Conservation (phyloP, 257 asterid species). For the Gentiana macrophylla region DNA sequence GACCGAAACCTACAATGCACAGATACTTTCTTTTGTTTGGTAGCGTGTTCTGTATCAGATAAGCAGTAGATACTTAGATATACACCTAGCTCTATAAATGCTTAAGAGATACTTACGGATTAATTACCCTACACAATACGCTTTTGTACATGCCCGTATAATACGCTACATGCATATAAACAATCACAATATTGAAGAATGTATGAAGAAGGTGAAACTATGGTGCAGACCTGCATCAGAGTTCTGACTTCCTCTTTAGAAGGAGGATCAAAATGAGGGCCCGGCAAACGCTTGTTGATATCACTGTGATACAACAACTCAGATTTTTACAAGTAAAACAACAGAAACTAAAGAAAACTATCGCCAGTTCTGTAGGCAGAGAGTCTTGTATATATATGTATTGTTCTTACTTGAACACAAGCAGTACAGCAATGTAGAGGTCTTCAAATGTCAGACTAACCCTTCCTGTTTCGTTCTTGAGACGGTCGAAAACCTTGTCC, state of each 20-base stretch:
- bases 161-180: no score
- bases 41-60: no score
- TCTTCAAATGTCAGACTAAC: conserved; percentile 64
- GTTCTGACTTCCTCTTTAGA: conserved; percentile 49
- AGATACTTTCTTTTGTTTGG: no score
- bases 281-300: conserved; percentile 81
- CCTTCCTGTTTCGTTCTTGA: conserved; percentile 45
- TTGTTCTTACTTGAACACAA: conserved; percentile 61
- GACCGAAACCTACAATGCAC: no score
- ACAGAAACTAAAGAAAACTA: not conserved
- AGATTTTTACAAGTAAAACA: not conserved
- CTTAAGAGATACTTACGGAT: no score
- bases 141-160: no score
- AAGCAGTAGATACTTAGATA: no score
- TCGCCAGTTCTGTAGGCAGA: no score
- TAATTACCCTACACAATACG: no score
- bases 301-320: conserved; percentile 36
- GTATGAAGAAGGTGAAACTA: not conserved
- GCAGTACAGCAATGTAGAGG: conserved; percentile 79
- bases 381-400: no score
- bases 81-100: no score
- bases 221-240: conserved; percentile 45
- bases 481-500: conserved; percentile 54
- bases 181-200: no score
- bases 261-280: conserved; percentile 94